Conservation (phyloP, 192 early-diverging fungal species). For the Kappamyces sp. region DNA sequence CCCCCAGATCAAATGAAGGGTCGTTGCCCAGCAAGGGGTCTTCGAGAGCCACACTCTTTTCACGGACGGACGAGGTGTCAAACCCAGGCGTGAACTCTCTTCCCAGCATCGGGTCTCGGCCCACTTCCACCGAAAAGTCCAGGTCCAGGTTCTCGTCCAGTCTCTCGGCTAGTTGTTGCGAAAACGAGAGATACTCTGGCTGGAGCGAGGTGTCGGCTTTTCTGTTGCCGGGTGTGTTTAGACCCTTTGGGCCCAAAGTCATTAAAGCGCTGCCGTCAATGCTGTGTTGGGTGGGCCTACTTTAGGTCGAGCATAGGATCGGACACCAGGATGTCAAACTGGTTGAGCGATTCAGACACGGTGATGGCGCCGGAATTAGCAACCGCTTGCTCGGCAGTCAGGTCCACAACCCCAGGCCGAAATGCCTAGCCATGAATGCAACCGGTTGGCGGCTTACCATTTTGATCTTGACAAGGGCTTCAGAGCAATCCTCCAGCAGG, state of each 20-base stretch:
- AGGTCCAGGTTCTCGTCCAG: neutral
- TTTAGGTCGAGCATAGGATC: constrained; percentile 49
- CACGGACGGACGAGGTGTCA: neutral
- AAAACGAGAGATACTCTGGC: neutral
- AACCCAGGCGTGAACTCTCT: constrained; percentile 21
- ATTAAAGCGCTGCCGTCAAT: neutral
- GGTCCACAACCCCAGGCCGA: constrained; percentile 74
- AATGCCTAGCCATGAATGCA: constrained; percentile 51
- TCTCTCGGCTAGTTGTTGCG: neutral
- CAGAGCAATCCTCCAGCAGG: constrained; percentile 94
- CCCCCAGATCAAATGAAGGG: constrained; percentile 4
- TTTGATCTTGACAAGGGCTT: constrained; percentile 91
- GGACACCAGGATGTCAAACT: constrained; percentile 87
- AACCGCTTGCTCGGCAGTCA: constrained; percentile 64
- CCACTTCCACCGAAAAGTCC: constrained; percentile 42
- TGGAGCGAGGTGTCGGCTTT: neutral
- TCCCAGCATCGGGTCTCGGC: constrained; percentile 46
- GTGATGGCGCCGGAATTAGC: constrained; percentile 82
- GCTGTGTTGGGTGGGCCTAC: constrained; percentile 4
- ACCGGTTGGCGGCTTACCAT: constrained; percentile 54
- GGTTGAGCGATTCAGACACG: constrained; percentile 75
- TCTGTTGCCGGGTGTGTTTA: neutral
- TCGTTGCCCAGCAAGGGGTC: neutral
- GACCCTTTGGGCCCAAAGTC: neutral
- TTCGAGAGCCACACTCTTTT: neutral